Evolutionary conservation across 495 filamentous ascomycete genomes (phyloP), one percentile per base, ranked within the genome.

Genomic region (Choiromyces venosus): DNA sequence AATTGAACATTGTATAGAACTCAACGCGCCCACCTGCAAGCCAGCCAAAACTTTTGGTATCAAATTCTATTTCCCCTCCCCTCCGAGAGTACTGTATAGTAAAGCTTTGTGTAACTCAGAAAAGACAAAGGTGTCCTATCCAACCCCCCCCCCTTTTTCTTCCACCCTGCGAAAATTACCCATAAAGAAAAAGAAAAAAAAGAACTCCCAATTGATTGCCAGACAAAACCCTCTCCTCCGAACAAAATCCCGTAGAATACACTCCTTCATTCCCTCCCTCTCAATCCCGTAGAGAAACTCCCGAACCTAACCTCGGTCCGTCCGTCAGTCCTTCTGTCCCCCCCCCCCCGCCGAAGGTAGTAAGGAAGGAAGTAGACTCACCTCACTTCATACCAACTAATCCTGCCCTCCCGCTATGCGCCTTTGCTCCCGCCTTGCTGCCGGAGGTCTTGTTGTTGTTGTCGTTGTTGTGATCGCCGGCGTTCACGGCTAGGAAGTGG

Each of bases 401-500:
- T n/a, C n/a, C n/a, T n/a, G n/a, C n/a, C n/a, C n/a, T n/a, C n/a
- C n/a, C n/a, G n/a, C n/a, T n/a, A n/a, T n/a, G n/a, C n/a, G n/a
- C n/a, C n/a, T n/a, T n/a, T n/a, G n/a, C n/a, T n/a, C n/a, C n/a
- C n/a, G n/a, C n/a, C n/a, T n/a, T n/a, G n/a, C n/a, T n/a, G n/a
- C n/a, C n/a, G n/a, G n/a, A n/a, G n/a, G n/a, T n/a, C n/a, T n/a
- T n/a, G n/a, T n/a, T n/a, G n/a, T n/a, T n/a, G n/a, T n/a, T n/a
- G n/a, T n/a, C n/a, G n/a, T n/a, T n/a, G n/a, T n/a, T n/a, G n/a
- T n/a, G n/a, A n/a, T 80, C 78, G 37, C 71, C 52, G 42, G 93
- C 89, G 82, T 99, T 99, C 86, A 97, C 89, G 81, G 97, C 94
- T 78, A 99, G 90, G 86, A 96, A 98, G 84, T 97, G 93, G 87